phyloP scores from a whole-genome alignment of 2,329 filamentous ascomycete species.

The Cryphonectria nitschkei region DNA sequence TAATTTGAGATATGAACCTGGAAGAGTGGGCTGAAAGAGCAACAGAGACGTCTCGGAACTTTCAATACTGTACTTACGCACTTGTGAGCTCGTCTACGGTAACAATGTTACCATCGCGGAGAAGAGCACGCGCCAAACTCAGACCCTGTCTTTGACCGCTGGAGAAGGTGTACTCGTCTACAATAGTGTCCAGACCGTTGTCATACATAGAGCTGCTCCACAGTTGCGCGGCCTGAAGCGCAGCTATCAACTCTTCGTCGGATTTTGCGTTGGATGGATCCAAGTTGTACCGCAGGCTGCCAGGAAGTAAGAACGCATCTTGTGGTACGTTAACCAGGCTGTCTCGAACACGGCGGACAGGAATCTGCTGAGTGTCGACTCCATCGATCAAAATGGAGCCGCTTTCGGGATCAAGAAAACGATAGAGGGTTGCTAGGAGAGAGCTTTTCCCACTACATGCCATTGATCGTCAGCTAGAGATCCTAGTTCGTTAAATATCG shows the following conservation, averaged over 20 bases:
- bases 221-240: constrained; percentile 26
- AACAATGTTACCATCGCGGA: neutral
- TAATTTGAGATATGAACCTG: neutral
- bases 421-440: constrained; percentile 26
- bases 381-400: constrained; percentile 29
- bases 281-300: constrained; percentile 30
- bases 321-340: constrained; percentile 31
- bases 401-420: constrained; percentile 26
- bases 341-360: constrained; percentile 21
- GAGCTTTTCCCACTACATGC: constrained; percentile 30
- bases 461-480: neutral
- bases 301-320: constrained; percentile 31
- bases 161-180: neutral
- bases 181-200: neutral
- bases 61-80: neutral
- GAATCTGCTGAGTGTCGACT: constrained; percentile 42
- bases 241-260: constrained; percentile 19
- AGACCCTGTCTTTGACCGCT: neutral
- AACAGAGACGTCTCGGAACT: neutral
- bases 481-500: neutral
- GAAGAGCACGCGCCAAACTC: neutral
- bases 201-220: constrained; percentile 9
- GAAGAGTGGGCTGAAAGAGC: too few species aligned
- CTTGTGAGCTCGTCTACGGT: neutral
- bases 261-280: constrained; percentile 24